Percentiles rank a stretch among this genome's conserved stretches.
Conservation (phyloP, 345 rosid species). For the Eutrema yunnanense region DNA sequence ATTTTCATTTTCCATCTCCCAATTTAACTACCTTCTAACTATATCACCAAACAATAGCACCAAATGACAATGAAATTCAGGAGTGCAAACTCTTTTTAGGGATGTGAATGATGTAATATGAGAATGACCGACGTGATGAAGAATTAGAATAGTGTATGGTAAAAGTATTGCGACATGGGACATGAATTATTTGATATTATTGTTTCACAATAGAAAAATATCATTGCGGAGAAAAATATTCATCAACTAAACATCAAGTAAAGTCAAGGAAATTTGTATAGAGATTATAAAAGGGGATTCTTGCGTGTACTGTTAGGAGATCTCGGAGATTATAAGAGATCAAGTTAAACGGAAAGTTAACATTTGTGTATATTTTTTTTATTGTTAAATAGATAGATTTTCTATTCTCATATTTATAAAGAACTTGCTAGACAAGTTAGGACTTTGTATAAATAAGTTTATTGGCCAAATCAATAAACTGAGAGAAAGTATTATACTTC, state of each 20-base stretch:
- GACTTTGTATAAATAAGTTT: too few species aligned
- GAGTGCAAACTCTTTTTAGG: slow-evolving; percentile 1
- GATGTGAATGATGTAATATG: slow-evolving; percentile 14
- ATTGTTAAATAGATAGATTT: too few species aligned
- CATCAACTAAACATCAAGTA: background rate
- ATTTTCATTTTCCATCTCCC: background rate
- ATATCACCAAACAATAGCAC: slow-evolving; percentile 17
- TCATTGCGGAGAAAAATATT: background rate
- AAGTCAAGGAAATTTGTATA: background rate
- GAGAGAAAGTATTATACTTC: too few species aligned
- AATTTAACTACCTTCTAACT: slow-evolving; percentile 18
- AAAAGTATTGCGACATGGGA: background rate
- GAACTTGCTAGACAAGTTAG: too few species aligned
- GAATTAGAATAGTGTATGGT: background rate
- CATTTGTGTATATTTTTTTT: too few species aligned
- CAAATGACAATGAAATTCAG: slow-evolving; percentile 12
- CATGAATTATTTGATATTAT: slow-evolving; percentile 8
- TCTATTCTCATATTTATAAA: too few species aligned
- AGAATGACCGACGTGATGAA: background rate
- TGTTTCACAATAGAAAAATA: background rate
- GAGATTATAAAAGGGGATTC: background rate
- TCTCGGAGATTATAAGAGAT: too few species aligned
- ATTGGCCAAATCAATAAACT: too few species aligned
- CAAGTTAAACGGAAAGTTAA: too few species aligned
- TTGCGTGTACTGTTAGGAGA: too few species aligned